These are phyloP conservation scores for Penicillium atrosanguineum DNA, from an alignment of 495 filamentous ascomycete species.

Conservation along the genomic window DNA sequence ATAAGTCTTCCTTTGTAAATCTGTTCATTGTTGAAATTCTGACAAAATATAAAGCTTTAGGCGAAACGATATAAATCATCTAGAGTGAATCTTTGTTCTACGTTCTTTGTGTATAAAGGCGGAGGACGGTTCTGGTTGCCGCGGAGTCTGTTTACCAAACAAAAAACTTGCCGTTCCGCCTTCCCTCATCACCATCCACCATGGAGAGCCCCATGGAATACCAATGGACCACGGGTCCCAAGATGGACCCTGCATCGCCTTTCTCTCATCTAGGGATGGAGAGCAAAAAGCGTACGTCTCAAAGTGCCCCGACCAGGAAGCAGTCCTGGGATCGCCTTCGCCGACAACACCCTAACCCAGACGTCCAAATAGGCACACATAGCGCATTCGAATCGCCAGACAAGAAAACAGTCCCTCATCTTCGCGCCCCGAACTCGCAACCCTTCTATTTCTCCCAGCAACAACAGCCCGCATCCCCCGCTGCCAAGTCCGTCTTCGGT, in stretches of 20 bases:
- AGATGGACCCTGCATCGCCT: constrained; percentile 57
- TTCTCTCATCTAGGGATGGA: constrained; percentile 52
- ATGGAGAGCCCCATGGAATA: constrained; percentile 51
- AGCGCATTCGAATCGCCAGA: constrained; percentile 51
- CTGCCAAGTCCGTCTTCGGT: constrained; percentile 50
- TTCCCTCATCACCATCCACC: constrained; percentile 25
- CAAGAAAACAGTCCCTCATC: constrained; percentile 44
- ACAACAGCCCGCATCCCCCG: constrained; percentile 26
- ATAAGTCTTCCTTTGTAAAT: background rate
- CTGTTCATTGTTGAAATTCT: background rate
- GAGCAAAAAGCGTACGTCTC: constrained; percentile 51
- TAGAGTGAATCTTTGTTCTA: background rate
- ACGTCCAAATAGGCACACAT: constrained; percentile 42
- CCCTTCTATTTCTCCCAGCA: constrained; percentile 42
- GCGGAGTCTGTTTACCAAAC: constrained; percentile 30
- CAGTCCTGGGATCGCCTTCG: background rate
- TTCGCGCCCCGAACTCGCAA: constrained; percentile 50
- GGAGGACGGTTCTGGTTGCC: constrained; percentile 16
- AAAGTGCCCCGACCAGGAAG: background rate
- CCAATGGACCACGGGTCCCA: constrained; percentile 73
- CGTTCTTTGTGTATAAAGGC: background rate
- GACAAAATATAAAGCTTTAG: background rate
- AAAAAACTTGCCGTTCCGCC: constrained; percentile 22
- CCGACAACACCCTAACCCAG: background rate
- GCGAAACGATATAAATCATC: background rate